Conservation (phyloP, 345 rosid species). For the Aquilaria sinensis region DNA sequence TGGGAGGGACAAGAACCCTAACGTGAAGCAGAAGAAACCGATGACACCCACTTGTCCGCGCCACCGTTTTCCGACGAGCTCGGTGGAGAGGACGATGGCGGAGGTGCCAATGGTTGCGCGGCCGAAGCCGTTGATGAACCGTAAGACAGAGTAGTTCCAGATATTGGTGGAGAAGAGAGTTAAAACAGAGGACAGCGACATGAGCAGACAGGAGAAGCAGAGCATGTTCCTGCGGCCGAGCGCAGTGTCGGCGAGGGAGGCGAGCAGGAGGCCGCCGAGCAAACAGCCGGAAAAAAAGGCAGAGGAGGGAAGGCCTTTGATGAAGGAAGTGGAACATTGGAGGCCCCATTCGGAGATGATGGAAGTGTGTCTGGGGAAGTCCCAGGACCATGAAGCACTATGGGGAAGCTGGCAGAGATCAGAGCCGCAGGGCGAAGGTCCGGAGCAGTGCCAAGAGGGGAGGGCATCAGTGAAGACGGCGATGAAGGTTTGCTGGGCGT, state of each 20-base stretch:
- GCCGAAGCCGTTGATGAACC: conserved; percentile 42
- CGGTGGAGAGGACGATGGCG: conserved; percentile 41
- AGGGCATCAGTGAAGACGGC: conserved; percentile 49
- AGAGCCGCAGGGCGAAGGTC: conserved; percentile 14
- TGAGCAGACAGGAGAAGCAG: conserved; percentile 29
- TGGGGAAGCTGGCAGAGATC: conserved; percentile 34
- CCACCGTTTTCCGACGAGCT: conserved; percentile 43
- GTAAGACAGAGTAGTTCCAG: conserved; percentile 36
- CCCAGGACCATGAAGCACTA: conserved; percentile 43
- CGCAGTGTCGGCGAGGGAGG: conserved; percentile 48
- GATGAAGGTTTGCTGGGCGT: conserved; percentile 63
- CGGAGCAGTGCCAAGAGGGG: conserved; percentile 51
- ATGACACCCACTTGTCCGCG: conserved; percentile 38
- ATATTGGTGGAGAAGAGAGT: conserved; percentile 36
- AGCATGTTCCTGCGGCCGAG: conserved; percentile 59
- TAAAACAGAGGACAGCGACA: conserved; percentile 35
- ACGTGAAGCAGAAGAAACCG: conserved; percentile 35
- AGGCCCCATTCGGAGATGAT: conserved; percentile 54
- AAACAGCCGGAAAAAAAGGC: conserved; percentile 58
- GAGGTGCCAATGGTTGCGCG: conserved; percentile 42
- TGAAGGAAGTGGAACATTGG: conserved; percentile 34
- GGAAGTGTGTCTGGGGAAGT: conserved; percentile 22
- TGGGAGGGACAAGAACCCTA: conserved; percentile 44
- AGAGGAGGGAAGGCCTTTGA: conserved; percentile 53
- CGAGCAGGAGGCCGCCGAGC: conserved; percentile 40